A percentile compares a stretch with the other conserved stretches of the same genome.
These are phyloP conservation scores for Umbelopsis sp. DNA, from an alignment of 192 early-diverging fungal genomes.

Conservation along the genomic window DNA sequence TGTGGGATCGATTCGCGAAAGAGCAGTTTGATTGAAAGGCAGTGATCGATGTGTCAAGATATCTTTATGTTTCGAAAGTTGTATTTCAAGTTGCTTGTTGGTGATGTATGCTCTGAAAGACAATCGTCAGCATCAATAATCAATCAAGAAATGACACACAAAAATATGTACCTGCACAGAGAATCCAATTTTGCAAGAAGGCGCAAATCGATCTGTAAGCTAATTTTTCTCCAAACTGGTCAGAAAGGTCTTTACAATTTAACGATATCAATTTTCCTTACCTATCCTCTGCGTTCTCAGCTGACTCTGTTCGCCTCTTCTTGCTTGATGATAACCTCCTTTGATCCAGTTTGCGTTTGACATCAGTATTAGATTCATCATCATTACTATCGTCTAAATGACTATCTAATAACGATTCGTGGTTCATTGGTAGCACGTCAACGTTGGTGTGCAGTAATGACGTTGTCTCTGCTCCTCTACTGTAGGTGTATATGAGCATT, in stretches of 20 bases:
- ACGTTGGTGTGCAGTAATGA: slow-evolving; percentile 1
- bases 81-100: slow-evolving; percentile 38
- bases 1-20: slow-evolving; percentile 9
- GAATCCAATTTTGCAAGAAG: slow-evolving; percentile 46
- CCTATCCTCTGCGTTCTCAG: background rate
- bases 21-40: slow-evolving; percentile 30
- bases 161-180: slow-evolving; percentile 30
- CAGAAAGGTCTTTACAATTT: background rate
- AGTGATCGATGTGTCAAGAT: slow-evolving; percentile 27
- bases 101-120: slow-evolving; percentile 39
- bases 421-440: slow-evolving; percentile 3
- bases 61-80: slow-evolving; percentile 31
- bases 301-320: background rate
- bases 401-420: background rate
- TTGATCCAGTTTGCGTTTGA: background rate
- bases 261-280: background rate
- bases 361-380: background rate
- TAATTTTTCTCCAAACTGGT: background rate
- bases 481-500: background rate
- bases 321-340: background rate
- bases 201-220: slow-evolving; percentile 38
- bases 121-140: background rate
- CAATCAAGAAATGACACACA: background rate
- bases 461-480: background rate
- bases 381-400: slow-evolving; percentile 6